Conservation (phyloP, 179 eudicot genomes). For the Spinacia oleracea region DNA sequence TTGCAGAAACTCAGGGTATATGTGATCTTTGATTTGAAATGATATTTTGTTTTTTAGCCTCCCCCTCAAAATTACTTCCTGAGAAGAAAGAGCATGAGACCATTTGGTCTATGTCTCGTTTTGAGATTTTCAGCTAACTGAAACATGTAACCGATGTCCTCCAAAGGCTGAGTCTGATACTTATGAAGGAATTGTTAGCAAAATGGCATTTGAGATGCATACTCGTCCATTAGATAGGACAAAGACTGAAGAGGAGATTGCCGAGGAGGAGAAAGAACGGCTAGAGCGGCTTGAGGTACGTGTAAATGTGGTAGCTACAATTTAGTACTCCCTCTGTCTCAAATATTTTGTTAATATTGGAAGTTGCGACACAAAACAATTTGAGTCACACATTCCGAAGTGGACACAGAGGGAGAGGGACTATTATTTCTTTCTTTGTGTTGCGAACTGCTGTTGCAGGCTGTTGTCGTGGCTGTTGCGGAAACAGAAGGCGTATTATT, state of each 20-base stretch:
- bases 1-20: too few relatives aligned
- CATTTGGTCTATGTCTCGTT: neutral
- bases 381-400: neutral
- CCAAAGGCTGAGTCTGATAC: slow-evolving; percentile 76
- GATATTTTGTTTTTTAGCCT: neutral
- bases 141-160: neutral
- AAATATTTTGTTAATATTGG: too few relatives aligned
- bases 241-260: slow-evolving; percentile 90
- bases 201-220: too few relatives aligned
- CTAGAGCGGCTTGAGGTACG: slow-evolving; percentile 84
- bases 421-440: neutral
- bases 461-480: too few relatives aligned
- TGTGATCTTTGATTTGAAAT: neutral
- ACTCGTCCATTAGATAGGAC: slow-evolving; percentile 93
- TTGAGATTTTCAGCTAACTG: neutral
- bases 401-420: neutral
- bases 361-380: too few relatives aligned
- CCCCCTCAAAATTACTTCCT: neutral
- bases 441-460: too few relatives aligned
- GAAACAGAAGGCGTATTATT: too few relatives aligned
- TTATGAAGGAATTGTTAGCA: slow-evolving; percentile 82
- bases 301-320: slow-evolving; percentile 7
- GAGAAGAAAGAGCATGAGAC: neutral
- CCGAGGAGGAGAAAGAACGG: slow-evolving; percentile 91
- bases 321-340: too few relatives aligned